Evolutionary conservation across 2,329 filamentous ascomycete genomes (phyloP).

Genomic region (Botrytis fabae): DNA sequence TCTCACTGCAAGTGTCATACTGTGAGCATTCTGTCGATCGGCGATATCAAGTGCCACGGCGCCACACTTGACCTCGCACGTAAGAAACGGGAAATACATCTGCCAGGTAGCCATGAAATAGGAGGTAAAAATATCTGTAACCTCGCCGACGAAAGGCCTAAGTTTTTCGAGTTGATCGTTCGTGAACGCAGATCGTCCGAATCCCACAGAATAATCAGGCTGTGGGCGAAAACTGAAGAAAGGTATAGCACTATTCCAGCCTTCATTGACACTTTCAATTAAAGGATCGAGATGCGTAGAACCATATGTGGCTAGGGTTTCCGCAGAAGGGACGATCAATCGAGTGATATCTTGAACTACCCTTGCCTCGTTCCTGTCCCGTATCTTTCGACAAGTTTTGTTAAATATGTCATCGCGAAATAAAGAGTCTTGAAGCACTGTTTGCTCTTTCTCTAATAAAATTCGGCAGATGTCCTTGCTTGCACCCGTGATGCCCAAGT

Average conservation of each 20-base stretch:
- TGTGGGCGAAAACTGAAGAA: slow-evolving; percentile 31
- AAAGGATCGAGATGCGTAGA: slow-evolving; percentile 38
- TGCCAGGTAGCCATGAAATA: no score
- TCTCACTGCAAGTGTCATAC: slow-evolving; percentile 45
- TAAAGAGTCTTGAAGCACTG: background rate
- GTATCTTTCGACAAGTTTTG: background rate
- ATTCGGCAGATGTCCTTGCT: slow-evolving; percentile 39
- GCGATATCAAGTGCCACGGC: slow-evolving; percentile 43
- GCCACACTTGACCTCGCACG: slow-evolving; percentile 51
- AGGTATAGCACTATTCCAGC: slow-evolving; percentile 38
- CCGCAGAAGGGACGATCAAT: slow-evolving; percentile 12
- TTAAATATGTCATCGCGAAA: slow-evolving; percentile 4
- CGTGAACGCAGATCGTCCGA: slow-evolving; percentile 45
- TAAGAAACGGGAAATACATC: slow-evolving; percentile 45
- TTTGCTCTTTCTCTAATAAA: background rate
- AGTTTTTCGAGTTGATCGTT: slow-evolving; percentile 41
- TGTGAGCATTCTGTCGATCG: slow-evolving; percentile 44
- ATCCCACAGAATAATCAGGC: slow-evolving; percentile 48
- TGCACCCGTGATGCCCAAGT: slow-evolving; percentile 37
- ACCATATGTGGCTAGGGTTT: background rate
- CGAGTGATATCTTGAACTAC: slow-evolving; percentile 7
- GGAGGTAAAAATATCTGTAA: no score
- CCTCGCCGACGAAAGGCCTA: no score
- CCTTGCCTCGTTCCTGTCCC: background rate
- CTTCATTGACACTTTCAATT: slow-evolving; percentile 46